Conservation (phyloP, 345 rosid species). For the Nasturtium officinale region DNA sequence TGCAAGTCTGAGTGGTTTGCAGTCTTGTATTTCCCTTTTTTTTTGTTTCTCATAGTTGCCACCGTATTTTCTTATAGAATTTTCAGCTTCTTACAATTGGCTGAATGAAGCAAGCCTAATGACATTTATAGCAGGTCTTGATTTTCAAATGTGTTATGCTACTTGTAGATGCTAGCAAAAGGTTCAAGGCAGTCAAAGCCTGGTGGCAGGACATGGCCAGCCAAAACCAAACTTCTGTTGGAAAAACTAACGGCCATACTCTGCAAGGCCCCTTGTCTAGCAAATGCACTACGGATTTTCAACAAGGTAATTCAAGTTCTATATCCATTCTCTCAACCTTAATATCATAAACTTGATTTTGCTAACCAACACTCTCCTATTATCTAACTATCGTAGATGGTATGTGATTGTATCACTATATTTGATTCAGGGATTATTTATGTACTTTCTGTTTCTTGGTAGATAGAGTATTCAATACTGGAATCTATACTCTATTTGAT, state of each 20-base stretch:
- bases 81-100: slow-evolving; percentile 8
- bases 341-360: slow-evolving; percentile 13
- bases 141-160: slow-evolving; percentile 24
- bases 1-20: slow-evolving; percentile 18
- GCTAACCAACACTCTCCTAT: neutral
- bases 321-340: slow-evolving; percentile 11
- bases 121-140: slow-evolving; percentile 7
- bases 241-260: slow-evolving; percentile 45
- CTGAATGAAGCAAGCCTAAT: slow-evolving; percentile 17
- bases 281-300: slow-evolving; percentile 34
- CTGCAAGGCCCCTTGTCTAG: slow-evolving; percentile 40
- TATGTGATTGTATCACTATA: slow-evolving; percentile 15
- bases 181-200: slow-evolving; percentile 75
- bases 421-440: neutral
- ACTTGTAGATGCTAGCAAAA: slow-evolving; percentile 66
- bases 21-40: neutral
- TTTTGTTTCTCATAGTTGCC: slow-evolving; percentile 1
- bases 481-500: slow-evolving; percentile 24
- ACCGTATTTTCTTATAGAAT: slow-evolving; percentile 13
- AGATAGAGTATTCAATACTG: slow-evolving; percentile 4
- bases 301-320: slow-evolving; percentile 51
- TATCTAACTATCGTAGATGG: neutral
- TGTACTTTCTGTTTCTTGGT: slow-evolving; percentile 10
- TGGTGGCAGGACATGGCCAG: slow-evolving; percentile 96
- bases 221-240: slow-evolving; percentile 47